Evolutionary conservation across 2,329 filamentous ascomycete genomes (phyloP), one percentile per base, ranked within the genome.

Genomic region (Hypoxylon sp.): DNA sequence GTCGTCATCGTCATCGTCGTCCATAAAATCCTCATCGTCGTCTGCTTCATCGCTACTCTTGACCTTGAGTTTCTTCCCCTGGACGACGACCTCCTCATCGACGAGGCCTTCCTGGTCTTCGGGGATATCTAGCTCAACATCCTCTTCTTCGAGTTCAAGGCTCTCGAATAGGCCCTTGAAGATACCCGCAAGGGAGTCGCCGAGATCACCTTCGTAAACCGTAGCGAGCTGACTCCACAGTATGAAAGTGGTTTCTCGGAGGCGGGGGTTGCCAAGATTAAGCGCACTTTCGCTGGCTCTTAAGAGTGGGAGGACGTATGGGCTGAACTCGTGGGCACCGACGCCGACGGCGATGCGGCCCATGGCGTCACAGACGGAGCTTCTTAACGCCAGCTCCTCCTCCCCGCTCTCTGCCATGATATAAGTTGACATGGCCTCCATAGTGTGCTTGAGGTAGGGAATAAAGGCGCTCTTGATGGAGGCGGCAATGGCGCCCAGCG

Each of bases 171-270:
- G 86, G 57, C 90, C 90, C 77, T 91, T 89, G 78, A 95, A 91
- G 53, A 93, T 91, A 53, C 91, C 92, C 0, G 87, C 84, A 5
- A 96, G 86, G 81, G 93, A 96, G 63, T 91, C 89, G 61, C 88
- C 87, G 68, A 96, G 95, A 58, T 94, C 85, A 75, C 93, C 91
- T 74, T 91, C 90, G 80, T 98, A 98, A 8, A 98, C 93, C 83
- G 96, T 96, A 68, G 95, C 91, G 77, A 99, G 89, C 41, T 92
- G 93, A 70, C 93, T 94, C 95, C 96, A 99, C 58, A 99, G 86
- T 68, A 98, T 96, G 82, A 97, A 99, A 78, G 93, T 97, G 67
- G 94, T 97, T 84, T 99, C 96, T 79, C 94, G 92, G 54, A 98
- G 88, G 61, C 94, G 88, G 43, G 94, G 92, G 81, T 97, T 94